Base-by-base conservation (phyloP, 192 early-diverging fungal species). In the Diversispora eburnea region DNA sequence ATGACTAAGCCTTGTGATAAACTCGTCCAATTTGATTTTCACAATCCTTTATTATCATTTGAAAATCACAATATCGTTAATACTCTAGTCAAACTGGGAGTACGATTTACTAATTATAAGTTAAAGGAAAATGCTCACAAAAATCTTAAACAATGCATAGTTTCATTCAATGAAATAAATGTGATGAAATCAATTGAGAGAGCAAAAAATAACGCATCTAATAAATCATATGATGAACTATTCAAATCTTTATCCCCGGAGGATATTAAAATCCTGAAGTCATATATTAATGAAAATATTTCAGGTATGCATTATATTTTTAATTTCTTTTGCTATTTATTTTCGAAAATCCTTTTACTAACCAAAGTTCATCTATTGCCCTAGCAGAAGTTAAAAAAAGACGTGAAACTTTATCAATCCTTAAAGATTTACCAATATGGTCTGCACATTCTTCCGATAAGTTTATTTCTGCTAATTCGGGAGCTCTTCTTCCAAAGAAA, bases 71-170 rank as follows among this genome's bases (percentile, higher is more conserved):
- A 42, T 63, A 10, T 42, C 42, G n/a, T 45, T 12, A 43, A 45
- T 45, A 3, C 41, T 63, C 2, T 33, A 59, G 15, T 43, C n/a
- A 45, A 13, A 54, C n/a, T 54, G 8, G 51, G 51, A 10, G 10
- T 54, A 4, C 25, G 42, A 15, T 63, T 63, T 42, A 63, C 61
- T 17, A 63, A 43, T 19, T 45, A 45, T 12, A 42, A 45, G n/a
- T 63, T 63, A 45, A 13, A 13, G 4, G 61, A 63, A 3, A 41
- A 5, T 3, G 25, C 39, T 43, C 5, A 63, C 43, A 1, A 15
- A 63, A 63, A 63, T n/a, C 17, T 63, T 12, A 63, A 63, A 19
- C 61, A 63, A 10, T 63, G 61, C 25, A 5, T 63, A 63, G 15
- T 63, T 33, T 4, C 12, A 63, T 43, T 8, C 4, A 45, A 1